Evolutionary conservation across 1,284 basidiomycete species (phyloP).

Genomic region (Peniophora sp.): DNA sequence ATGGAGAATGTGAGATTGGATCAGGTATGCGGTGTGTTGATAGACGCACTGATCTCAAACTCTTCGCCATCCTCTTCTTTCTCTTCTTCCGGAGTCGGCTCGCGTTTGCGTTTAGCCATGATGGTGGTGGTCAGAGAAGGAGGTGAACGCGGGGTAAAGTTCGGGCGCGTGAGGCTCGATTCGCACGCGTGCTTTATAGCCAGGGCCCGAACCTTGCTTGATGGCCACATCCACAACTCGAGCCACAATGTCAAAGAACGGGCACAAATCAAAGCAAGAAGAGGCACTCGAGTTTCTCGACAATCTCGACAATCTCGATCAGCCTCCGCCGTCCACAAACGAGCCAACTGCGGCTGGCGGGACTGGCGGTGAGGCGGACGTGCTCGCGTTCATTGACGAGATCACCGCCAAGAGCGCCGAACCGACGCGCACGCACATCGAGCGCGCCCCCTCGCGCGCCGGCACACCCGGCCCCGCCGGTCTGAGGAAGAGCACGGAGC

Average conservation of each 20-base stretch:
- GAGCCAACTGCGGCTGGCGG: constrained; percentile 1
- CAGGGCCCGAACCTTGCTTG: neutral
- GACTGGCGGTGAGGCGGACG: constrained; percentile 63
- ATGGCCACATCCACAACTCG: neutral
- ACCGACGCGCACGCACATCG: constrained; percentile 53
- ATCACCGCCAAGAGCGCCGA: constrained; percentile 85
- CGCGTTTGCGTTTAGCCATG: neutral
- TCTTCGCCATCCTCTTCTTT: constrained; percentile 8
- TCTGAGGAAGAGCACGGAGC: constrained; percentile 68
- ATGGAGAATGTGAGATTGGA: constrained; percentile 1
- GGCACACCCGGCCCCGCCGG: constrained; percentile 46
- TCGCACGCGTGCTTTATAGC: neutral
- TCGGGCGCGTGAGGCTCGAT: neutral
- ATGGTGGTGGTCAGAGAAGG: no score
- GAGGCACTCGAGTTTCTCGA: constrained; percentile 88
- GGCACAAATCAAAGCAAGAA: constrained; percentile 80
- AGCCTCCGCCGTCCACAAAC: constrained; percentile 22
- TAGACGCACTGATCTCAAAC: constrained; percentile 35
- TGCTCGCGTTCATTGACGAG: constrained; percentile 89
- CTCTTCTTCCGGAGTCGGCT: neutral
- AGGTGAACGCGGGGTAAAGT: neutral
- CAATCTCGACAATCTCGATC: constrained; percentile 70
- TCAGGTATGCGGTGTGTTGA: constrained; percentile 10
- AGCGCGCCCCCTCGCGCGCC: constrained; percentile 56
- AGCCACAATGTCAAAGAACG: constrained; percentile 33